Evolutionary conservation across 306 rosid genomes (phyloP), one percentile per base, ranked within the genome.

Genomic region (Coriaria nepalensis): DNA sequence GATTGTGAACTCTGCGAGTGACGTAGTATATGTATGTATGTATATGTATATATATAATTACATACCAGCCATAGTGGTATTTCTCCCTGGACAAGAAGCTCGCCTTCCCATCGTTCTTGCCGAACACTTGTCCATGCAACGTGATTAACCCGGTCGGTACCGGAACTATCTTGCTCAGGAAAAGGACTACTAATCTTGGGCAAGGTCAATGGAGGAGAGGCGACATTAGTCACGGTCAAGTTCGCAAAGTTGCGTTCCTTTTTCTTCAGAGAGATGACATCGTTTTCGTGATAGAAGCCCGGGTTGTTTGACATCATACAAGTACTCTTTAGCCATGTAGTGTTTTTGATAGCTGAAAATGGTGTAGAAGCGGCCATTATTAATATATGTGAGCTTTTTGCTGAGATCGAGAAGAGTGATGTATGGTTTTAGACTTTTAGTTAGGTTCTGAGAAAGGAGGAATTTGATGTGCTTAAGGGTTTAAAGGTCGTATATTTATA

Each of bases 71-170:
- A 90, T 4, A 55, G 46, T 7, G 95, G 97, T 49, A 90, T 71
- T 13, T 70, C 61, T 57, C 97, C 97, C 64, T 81, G 66, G 35
- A 90, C 85, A 48, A 38, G 41, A 4, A 84, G 67, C 78, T 90
- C 81, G 46, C 97, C 97, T 61, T 84, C 94, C 97, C 97, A 90
- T 43, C 75, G 71, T 47, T 90, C 94, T 49, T 79, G 95, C 0
- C 65, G 70, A 29, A 90, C 61, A 63, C 97, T 90, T 13, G 95
- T 90, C 97, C 97, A 90, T 10, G 97, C 97, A 46, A 76, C 92
- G 36, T 90, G 97, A 37, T 68, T 71, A 20, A 20, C 3, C 45
- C 13, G 55, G 36, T 11, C 48, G 29, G 29, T 20, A 6, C 10
- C 67, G 35, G 55, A 36, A 20, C 36, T 54, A 11, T 40, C 61